Percentiles rank a stretch among this genome's conserved stretches.
Evolutionary conservation across 768 basidiomycete species (phyloP).

Genomic region (Chalciporus sphaerocephalus): DNA sequence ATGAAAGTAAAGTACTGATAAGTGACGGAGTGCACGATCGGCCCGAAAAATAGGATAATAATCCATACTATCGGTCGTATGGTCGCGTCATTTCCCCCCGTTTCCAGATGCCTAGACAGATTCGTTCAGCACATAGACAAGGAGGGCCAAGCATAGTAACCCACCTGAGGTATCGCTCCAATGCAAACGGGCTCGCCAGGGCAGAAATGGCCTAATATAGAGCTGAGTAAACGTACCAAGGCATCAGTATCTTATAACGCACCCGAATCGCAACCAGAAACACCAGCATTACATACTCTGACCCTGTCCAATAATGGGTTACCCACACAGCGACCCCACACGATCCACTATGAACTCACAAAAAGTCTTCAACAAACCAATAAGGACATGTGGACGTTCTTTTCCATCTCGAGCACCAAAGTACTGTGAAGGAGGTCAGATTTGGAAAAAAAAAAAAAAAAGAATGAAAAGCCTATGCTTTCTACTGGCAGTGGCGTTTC

Average conservation of each 20-base stretch:
- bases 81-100: conserved; percentile 40
- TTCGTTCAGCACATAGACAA: neutral
- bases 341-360: conserved; percentile 1
- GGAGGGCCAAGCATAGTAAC: neutral
- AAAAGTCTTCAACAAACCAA: conserved; percentile 4
- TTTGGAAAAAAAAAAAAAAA: too few species aligned
- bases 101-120: conserved; percentile 51
- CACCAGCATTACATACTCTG: conserved; percentile 1
- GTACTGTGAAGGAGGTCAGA: neutral
- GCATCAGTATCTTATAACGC: neutral
- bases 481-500: conserved; percentile 29
- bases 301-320: neutral
- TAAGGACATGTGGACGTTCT: neutral
- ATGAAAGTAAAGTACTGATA: conserved; percentile 51
- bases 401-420: neutral
- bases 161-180: conserved; percentile 9
- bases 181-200: conserved; percentile 6
- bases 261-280: conserved; percentile 1
- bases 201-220: neutral
- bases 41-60: conserved; percentile 45
- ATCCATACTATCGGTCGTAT: conserved; percentile 71
- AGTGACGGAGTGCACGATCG: conserved; percentile 37
- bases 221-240: neutral
- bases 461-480: neutral
- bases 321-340: neutral